Percentiles rank a stretch among this genome's conserved stretches.
Conservation (phyloP, 495 filamentous ascomycete genomes). For the Talaromyces ruber region DNA sequence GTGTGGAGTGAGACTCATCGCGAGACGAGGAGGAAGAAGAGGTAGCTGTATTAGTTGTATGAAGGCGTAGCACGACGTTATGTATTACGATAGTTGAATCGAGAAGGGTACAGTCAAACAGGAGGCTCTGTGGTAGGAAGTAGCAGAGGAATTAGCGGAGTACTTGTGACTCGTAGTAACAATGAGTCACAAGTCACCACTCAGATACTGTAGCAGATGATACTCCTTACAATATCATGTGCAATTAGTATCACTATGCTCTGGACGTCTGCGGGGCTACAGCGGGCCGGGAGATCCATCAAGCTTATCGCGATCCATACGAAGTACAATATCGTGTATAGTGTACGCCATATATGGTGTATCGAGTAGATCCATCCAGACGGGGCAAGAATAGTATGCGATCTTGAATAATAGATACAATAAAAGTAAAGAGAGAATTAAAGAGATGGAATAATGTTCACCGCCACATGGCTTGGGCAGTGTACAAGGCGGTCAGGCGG, state of each 20-base stretch:
- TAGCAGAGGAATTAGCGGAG: background rate
- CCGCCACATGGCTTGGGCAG: background rate
- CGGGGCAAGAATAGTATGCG: background rate
- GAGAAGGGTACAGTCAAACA: background rate
- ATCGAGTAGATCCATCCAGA: background rate
- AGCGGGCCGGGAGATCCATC: background rate
- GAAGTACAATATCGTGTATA: too few relatives aligned
- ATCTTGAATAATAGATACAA: background rate
- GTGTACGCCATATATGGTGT: background rate
- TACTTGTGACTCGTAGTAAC: background rate
- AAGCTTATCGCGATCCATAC: background rate
- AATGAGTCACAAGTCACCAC: background rate
- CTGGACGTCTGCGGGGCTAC: background rate
- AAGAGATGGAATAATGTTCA: background rate
- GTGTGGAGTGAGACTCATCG: slow-evolving; percentile 34
- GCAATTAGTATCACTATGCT: too few relatives aligned
- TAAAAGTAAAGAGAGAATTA: background rate
- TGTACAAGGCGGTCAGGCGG: background rate
- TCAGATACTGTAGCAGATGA: background rate
- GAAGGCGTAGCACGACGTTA: background rate
- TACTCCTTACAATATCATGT: background rate
- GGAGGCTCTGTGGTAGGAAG: too few relatives aligned
- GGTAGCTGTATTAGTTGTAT: background rate
- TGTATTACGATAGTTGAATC: background rate
- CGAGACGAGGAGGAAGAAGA: background rate